A percentile compares a stretch with the other conserved stretches of the same genome.
These are phyloP conservation scores for Rosa multiflora DNA, from an alignment of 306 rosid species.

Conservation along the genomic window DNA sequence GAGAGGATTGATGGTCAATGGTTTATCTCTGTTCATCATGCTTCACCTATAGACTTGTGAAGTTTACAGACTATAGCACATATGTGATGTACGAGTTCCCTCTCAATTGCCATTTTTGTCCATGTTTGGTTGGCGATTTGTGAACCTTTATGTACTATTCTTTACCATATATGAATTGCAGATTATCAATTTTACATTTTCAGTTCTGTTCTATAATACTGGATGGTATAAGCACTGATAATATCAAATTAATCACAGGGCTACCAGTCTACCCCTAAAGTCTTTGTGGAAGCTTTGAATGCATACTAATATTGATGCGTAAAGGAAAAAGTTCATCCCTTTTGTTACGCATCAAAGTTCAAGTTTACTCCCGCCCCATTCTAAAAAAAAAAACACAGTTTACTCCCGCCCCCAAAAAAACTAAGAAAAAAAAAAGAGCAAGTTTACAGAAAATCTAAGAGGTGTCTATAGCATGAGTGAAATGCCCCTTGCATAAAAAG, in stretches of 20 bases:
- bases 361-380: neutral
- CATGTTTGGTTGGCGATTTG: neutral
- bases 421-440: no score
- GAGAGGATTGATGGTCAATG: slow-evolving; percentile 74
- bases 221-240: neutral
- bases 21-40: slow-evolving; percentile 83
- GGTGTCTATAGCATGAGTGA: neutral
- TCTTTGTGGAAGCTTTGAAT: neutral
- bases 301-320: neutral
- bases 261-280: neutral
- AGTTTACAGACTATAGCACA: neutral
- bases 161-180: neutral
- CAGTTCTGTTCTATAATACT: neutral
- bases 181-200: neutral
- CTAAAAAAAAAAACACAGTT: no score
- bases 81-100: neutral
- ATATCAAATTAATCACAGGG: neutral
- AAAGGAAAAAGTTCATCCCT: no score
- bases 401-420: no score
- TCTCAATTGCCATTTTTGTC: neutral
- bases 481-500: neutral
- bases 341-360: neutral
- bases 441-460: neutral
- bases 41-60: slow-evolving; percentile 79
- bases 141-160: neutral